A percentile compares a stretch with the other conserved stretches of the same genome.
These are phyloP conservation scores for Gautieria morchelliformis DNA, from an alignment of 768 basidiomycete species.

Conservation along the genomic window DNA sequence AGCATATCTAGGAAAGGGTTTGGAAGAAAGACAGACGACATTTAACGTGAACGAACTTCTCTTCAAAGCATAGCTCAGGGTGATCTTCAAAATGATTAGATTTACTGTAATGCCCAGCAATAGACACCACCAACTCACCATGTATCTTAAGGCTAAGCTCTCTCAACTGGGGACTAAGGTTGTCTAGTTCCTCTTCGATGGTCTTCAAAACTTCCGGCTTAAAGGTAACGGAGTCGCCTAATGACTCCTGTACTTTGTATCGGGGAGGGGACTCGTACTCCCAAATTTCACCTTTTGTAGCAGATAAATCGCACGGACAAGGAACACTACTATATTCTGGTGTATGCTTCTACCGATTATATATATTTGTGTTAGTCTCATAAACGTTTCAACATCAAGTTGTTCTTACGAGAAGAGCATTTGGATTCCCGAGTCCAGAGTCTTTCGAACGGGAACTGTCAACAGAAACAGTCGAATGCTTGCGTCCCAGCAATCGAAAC, in stretches of 20 bases:
- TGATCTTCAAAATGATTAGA: constrained; percentile 10
- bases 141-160: constrained; percentile 64
- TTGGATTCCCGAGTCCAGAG: neutral
- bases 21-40: neutral
- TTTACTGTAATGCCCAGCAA: neutral
- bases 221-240: constrained; percentile 23
- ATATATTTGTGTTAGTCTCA: neutral
- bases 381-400: neutral
- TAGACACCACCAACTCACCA: constrained; percentile 27
- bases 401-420: neutral
- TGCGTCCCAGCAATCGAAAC: neutral
- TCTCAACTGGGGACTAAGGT: constrained; percentile 45
- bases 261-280: neutral
- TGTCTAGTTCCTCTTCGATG: constrained; percentile 52
- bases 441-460: neutral
- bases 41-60: constrained; percentile 10
- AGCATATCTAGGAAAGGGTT: constrained; percentile 14
- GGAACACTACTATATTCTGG: neutral
- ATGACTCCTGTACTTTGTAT: neutral
- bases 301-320: neutral
- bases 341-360: neutral
- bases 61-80: constrained; percentile 14
- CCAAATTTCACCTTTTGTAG: neutral
- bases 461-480: neutral
- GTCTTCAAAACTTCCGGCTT: constrained; percentile 49